These are phyloP conservation scores for Stropharia rugosoannulata DNA, from an alignment of 768 basidiomycete species.

Conservation along the genomic window DNA sequence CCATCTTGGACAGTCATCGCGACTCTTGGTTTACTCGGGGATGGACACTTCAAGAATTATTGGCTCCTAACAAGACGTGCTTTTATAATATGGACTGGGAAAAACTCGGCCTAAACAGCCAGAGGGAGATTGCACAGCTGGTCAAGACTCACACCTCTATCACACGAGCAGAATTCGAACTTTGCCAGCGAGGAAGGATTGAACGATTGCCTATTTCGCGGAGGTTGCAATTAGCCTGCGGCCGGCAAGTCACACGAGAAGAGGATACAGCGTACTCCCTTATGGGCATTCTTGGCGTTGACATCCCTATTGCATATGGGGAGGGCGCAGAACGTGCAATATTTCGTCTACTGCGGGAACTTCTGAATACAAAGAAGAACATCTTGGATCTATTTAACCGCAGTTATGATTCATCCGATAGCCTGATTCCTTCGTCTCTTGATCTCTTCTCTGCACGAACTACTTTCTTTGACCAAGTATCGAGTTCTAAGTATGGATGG, in stretches of 20 bases:
- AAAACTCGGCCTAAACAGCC: not conserved
- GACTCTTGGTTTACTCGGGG: slow-evolving; percentile 6
- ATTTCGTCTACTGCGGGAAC: not conserved
- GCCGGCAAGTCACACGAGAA: not conserved
- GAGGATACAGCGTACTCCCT: slow-evolving; percentile 1
- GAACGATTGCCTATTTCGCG: not conserved
- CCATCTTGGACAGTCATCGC: not conserved
- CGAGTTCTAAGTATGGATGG: not conserved
- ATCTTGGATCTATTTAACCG: slow-evolving; percentile 1
- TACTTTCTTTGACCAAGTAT: not conserved
- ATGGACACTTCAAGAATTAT: slow-evolving; percentile 1
- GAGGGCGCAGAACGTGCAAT: slow-evolving; percentile 2
- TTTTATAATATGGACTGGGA: slow-evolving; percentile 1
- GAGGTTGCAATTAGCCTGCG: not conserved
- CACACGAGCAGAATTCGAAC: not conserved
- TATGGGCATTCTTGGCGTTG: not conserved
- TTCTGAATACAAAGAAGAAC: not conserved
- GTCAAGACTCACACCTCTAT: not conserved
- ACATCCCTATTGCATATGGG: slow-evolving; percentile 1
- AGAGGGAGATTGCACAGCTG: not conserved
- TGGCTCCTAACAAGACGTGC: not conserved
- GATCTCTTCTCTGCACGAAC: not conserved
- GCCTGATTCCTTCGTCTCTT: not conserved
- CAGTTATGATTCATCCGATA: not conserved
- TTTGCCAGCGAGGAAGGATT: not conserved